A percentile compares a stretch with the other conserved stretches of the same genome.
These are phyloP conservation scores for Magnusiomyces suaveolens DNA, from an alignment of 1,139 yeast genomes.

Conservation along the genomic window DNA sequence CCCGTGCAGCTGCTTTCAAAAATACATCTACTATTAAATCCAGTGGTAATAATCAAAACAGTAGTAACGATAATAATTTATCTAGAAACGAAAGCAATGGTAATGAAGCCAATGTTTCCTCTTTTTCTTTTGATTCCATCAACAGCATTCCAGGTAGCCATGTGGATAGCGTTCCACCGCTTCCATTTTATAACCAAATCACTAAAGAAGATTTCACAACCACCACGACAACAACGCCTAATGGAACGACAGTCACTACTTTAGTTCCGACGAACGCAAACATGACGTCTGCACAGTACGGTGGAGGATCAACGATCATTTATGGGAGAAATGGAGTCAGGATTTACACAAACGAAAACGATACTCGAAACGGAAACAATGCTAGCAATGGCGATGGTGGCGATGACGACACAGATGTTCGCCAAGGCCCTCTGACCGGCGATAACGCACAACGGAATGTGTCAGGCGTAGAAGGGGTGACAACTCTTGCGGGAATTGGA, in stretches of 20 bases:
- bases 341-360: background rate
- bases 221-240: conserved; percentile 77
- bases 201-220: conserved; percentile 87
- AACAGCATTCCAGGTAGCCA: conserved; percentile 12
- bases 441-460: background rate
- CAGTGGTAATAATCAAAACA: background rate
- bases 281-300: conserved; percentile 55
- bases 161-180: conserved; percentile 40
- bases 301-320: conserved; percentile 22
- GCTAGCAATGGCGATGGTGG: background rate
- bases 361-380: background rate
- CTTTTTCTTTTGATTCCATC: conserved; percentile 2
- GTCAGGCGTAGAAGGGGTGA: conserved; percentile 4
- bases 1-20: conserved; percentile 10
- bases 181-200: conserved; percentile 89
- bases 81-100: background rate
- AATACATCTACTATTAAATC: background rate
- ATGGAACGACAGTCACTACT: conserved; percentile 85
- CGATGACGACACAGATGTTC: background rate
- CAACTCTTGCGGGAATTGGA: conserved; percentile 14
- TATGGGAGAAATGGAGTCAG: background rate
- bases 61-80: background rate
- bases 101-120: background rate
- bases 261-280: conserved; percentile 58
- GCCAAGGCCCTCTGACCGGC: background rate